Evolutionary conservation across 192 early-diverging fungal genomes (phyloP), one percentile per base, ranked within the genome.

Genomic region (Coemansia sp.): DNA sequence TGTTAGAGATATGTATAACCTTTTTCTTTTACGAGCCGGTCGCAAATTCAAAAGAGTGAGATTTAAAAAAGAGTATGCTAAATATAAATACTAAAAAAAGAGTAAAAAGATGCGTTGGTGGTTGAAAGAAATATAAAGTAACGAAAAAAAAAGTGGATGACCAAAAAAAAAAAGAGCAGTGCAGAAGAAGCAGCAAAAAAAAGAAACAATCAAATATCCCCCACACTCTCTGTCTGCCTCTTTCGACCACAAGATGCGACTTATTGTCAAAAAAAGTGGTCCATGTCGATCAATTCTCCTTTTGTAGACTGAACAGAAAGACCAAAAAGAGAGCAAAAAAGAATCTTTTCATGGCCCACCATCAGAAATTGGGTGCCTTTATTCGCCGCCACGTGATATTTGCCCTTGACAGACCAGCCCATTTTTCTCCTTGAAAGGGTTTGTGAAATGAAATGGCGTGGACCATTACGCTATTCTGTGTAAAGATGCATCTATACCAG

Each of bases 71-170:
- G 3, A 29, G 52, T 49, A 23, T 34, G 43, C n/a, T n/a, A 58
- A 52, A 28, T 23, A 23, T 4, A 39, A 40, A 45, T 26, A 23
- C 16, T 21, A 13, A 33, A 40, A 49, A 49, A 67, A n/a, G n/a
- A n/a, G n/a, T n/a, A 39, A 57, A 40, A 56, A 56, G 3, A 42
- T n/a, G 34, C 10, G 48, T 51, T 26, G 5, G 8, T 39, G 39
- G 25, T 26, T 51, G 48, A 13, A 31, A 43, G n/a, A 49, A 52
- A 43, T 43, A 51, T n/a, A 71, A 56, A n/a, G 48, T 62, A 58
- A 48, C 18, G 63, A 56, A n/a, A 53, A 62, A 58, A 57, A 58
- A 61, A 39, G 28, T 26, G n/a, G 37, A 37, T 37, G 45, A 31
- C 42, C 15, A 67, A 48, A 25, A 25, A 61, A 55, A 55, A 49